A percentile compares a stretch with the other conserved stretches of the same genome.
These are phyloP conservation scores for Alternaria arbusti DNA, from an alignment of 2,329 filamentous ascomycete species.

Conservation along the genomic window DNA sequence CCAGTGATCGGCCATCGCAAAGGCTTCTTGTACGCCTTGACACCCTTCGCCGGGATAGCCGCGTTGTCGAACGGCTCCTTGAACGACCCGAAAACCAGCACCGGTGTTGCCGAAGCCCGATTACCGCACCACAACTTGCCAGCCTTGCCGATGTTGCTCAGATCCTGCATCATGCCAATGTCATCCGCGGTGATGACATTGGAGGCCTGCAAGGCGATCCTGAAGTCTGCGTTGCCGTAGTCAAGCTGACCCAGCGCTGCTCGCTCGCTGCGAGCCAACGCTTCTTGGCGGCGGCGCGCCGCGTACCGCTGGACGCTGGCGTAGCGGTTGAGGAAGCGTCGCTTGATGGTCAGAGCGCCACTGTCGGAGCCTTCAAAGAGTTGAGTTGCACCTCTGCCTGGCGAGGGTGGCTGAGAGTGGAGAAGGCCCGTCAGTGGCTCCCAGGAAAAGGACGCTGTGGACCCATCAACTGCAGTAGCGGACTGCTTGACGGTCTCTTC, in stretches of 20 bases:
- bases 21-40: constrained; percentile 6
- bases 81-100: constrained; percentile 17
- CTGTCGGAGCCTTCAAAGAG: not conserved
- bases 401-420: not conserved
- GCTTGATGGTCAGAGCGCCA: constrained; percentile 6
- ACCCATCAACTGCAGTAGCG: not conserved
- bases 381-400: not conserved
- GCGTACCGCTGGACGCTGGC: constrained; percentile 18
- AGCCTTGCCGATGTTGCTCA: constrained; percentile 1
- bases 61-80: constrained; percentile 3
- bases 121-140: not conserved
- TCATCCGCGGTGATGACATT: constrained; percentile 6
- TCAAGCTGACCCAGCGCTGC: constrained; percentile 11
- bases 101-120: not conserved
- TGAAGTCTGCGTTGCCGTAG: constrained; percentile 18
- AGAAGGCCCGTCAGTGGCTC: not conserved
- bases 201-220: constrained; percentile 10
- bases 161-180: constrained; percentile 13
- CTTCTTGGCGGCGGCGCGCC: constrained; percentile 5
- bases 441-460: not conserved
- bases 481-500: constrained; percentile 3
- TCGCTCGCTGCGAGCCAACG: not conserved
- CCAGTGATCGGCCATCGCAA: not conserved
- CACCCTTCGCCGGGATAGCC: not conserved
- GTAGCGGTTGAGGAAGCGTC: constrained; percentile 11